Conservation (phyloP, 305 asterid genomes). For the Withania somnifera region DNA sequence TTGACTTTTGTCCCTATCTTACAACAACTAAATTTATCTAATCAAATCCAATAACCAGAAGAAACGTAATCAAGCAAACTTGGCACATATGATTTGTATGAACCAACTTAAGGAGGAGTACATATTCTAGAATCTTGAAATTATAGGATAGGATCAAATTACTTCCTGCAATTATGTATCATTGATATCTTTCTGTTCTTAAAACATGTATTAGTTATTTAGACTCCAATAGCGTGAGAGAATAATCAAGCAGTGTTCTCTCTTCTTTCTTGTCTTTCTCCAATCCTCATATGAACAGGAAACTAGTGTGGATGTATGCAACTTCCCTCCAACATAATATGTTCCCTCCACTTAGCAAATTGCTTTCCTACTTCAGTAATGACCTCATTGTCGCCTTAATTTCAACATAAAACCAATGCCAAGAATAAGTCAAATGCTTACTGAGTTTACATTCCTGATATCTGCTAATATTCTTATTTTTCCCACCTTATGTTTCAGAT, state of each 20-base stretch:
- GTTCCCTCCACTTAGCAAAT: not conserved
- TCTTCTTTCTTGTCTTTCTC: not conserved
- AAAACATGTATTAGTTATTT: not conserved
- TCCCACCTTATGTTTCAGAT: not conserved
- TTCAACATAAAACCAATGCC: not conserved
- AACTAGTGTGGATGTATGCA: not conserved
- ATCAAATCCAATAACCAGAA: no score
- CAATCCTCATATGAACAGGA: not conserved
- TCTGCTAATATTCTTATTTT: not conserved
- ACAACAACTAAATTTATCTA: no score
- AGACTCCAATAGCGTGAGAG: not conserved
- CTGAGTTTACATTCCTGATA: not conserved
- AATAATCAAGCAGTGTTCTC: not conserved
- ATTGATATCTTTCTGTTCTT: no score
- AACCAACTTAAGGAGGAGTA: no score
- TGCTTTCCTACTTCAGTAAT: not conserved
- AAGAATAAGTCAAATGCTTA: not conserved
- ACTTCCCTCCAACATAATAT: not conserved
- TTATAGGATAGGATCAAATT: no score
- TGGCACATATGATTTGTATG: no score
- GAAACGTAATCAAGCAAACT: no score
- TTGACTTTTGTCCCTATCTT: no score
- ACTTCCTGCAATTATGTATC: no score
- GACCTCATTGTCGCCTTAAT: not conserved
- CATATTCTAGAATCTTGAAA: no score